Evolutionary conservation across 2,329 filamentous ascomycete species (phyloP).

Genomic region (Scytalidium sp.): DNA sequence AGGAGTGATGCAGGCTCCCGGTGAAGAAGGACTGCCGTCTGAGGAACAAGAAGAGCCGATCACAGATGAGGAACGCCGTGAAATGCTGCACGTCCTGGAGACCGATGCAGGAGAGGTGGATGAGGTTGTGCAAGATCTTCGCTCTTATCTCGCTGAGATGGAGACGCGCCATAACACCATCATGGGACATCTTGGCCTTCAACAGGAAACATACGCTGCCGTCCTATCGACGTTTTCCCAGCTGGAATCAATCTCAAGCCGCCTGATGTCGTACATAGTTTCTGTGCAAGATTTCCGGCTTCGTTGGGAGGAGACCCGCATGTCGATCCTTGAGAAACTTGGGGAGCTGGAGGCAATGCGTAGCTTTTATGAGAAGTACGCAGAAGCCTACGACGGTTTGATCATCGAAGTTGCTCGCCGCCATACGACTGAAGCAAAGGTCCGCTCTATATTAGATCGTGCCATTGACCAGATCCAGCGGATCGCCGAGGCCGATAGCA

Average conservation of each 20-base stretch:
- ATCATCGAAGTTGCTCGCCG: constrained; percentile 81
- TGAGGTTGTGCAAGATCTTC: constrained; percentile 68
- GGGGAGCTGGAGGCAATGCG: constrained; percentile 74
- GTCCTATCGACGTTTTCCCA: constrained; percentile 62
- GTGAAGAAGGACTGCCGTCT: constrained; percentile 43
- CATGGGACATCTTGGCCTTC: constrained; percentile 56
- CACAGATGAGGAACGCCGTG: constrained; percentile 69
- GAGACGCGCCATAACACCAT: constrained; percentile 67
- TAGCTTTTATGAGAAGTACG: constrained; percentile 84
- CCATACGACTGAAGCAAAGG: constrained; percentile 67
- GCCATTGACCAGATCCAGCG: constrained; percentile 74
- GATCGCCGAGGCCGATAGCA: constrained; percentile 69
- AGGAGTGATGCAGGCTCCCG: constrained; percentile 55
- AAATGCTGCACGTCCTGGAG: constrained; percentile 79
- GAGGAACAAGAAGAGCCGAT: constrained; percentile 56
- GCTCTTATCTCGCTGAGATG: constrained; percentile 73
- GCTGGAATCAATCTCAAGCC: constrained; percentile 64
- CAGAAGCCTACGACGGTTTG: constrained; percentile 78
- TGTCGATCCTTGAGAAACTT: constrained; percentile 65
- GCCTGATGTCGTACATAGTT: constrained; percentile 62
- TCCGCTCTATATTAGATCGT: constrained; percentile 71
- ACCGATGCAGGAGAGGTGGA: constrained; percentile 67
- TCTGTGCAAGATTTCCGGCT: constrained; percentile 62
- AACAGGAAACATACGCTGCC: constrained; percentile 52
- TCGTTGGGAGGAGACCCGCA: constrained; percentile 73